Conservation (phyloP, 1,139 yeast species). For the Pichia sp. region DNA sequence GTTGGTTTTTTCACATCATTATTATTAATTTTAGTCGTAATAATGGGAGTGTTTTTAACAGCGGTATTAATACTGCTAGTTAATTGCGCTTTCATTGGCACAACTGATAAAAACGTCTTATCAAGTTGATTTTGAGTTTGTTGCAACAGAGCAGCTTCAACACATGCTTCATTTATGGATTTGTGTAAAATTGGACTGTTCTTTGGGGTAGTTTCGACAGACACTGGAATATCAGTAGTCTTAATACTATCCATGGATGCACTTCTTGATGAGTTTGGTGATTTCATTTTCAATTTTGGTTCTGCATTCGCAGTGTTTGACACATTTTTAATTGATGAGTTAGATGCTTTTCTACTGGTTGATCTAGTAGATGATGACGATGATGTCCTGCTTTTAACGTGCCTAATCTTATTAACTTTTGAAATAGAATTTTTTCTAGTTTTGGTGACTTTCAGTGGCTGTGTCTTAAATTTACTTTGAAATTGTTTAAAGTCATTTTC, state of each 20-base stretch:
- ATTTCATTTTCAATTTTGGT: background rate
- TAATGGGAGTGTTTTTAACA: background rate
- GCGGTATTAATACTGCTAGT: background rate
- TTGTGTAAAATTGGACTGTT: background rate
- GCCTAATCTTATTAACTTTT: background rate
- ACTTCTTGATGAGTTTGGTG: constrained; percentile 4
- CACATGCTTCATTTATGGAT: too few relatives aligned
- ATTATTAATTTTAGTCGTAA: background rate
- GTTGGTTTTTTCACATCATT: too few relatives aligned
- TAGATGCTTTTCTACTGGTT: constrained; percentile 6
- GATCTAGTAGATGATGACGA: background rate
- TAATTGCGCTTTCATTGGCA: constrained; percentile 3
- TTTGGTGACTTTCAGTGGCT: constrained; percentile 10
- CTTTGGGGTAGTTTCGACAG: constrained; percentile 12
- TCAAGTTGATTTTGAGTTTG: constrained; percentile 1
- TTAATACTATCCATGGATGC: constrained; percentile 7
- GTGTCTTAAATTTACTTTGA: constrained; percentile 10
- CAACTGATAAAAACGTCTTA: background rate
- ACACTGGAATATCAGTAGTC: constrained; percentile 19
- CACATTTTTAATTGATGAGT: background rate
- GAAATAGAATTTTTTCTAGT: constrained; percentile 14
- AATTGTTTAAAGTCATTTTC: constrained; percentile 1
- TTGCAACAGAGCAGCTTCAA: too few relatives aligned
- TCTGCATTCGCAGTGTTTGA: background rate
- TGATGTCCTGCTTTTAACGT: background rate